phyloP scores from a whole-genome alignment of 2,329 filamentous ascomycete genomes.

The Monosporascus sp. region DNA sequence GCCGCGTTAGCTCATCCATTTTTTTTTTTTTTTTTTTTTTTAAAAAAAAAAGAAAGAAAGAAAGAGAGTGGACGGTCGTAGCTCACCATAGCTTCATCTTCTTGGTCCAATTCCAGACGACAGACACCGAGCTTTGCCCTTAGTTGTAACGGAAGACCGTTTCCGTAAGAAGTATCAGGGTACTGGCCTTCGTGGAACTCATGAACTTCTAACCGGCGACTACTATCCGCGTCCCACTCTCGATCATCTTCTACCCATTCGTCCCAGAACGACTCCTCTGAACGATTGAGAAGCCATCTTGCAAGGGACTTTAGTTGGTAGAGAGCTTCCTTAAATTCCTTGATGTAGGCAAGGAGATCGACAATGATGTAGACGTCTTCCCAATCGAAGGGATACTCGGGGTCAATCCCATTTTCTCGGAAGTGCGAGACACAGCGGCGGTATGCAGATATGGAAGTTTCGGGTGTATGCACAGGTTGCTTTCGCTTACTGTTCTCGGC shows the following conservation, averaged over 20 bases:
- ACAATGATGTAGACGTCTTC: slow-evolving; percentile 80
- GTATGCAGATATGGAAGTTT: slow-evolving; percentile 43
- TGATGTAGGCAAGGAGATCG: slow-evolving; percentile 67
- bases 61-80: slow-evolving; percentile 7
- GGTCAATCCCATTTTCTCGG: slow-evolving; percentile 26
- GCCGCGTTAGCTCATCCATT: slow-evolving; percentile 12
- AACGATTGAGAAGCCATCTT: slow-evolving; percentile 77
- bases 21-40: no score
- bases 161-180: slow-evolving; percentile 59
- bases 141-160: slow-evolving; percentile 72
- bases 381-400: slow-evolving; percentile 54
- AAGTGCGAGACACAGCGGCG: slow-evolving; percentile 40
- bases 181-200: slow-evolving; percentile 55
- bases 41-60: slow-evolving; percentile 5
- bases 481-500: slow-evolving; percentile 43
- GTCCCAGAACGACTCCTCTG: slow-evolving; percentile 74
- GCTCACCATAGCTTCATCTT: slow-evolving; percentile 69
- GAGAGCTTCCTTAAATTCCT: slow-evolving; percentile 62
- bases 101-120: slow-evolving; percentile 64
- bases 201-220: slow-evolving; percentile 57
- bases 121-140: slow-evolving; percentile 80
- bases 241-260: slow-evolving; percentile 66
- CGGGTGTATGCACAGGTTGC: slow-evolving; percentile 25
- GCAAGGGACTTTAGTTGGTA: slow-evolving; percentile 64
- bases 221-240: slow-evolving; percentile 78